Base-by-base conservation (phyloP, 208 protist genomes). In the Tritrichomonas musculus region DNA sequence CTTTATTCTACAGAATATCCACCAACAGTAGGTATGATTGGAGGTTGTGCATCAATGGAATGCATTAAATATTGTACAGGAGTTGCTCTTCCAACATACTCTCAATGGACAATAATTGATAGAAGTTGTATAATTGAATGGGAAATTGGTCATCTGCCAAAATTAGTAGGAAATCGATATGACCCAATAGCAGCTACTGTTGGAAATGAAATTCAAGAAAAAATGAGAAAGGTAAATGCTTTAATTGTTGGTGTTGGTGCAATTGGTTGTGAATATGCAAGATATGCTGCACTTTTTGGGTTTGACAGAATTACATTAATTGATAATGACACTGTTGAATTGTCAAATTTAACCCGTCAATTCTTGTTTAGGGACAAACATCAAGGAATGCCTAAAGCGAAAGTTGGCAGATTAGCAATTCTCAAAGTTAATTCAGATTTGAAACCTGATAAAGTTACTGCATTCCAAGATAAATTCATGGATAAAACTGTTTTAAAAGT, bases 181-280 rank as follows among this genome's bases (percentile, higher is more conserved):
- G 41, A 82, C 30, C 0, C 33, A 25, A 30, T 82, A 8, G 50
- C 17, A 25, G 33, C 39, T 0, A 82, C 39, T n/a, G 5, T 82
- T 50, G 73, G 73, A 50, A 50, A 82, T 50, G 73, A 44, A 4
- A 4, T 39, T 30, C 41, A 47, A 47, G 17, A 14, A 44, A 82
- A 50, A 50, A 82, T 82, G 22, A 0, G 73, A 11, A 50, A 82
- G 20, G 44, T 39, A 50, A n/a, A 5, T 49, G 17, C 41, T 47
- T 30, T 82, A 50, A 82, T 82, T 30, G 17, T 82, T 9, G 73
- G 73, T 53, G 73, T 39, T 30, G 73, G 73, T n/a, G 73, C 73
- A n/a, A 82, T 82, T 53, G 73, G 73, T 0, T 82, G 73, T 50
- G 73, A 82, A 82, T 82, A 82, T 30, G 73, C 73, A 8, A 44